phyloP scores from a whole-genome alignment of 2,329 filamentous ascomycete species.

The Hypomyces perniciosus region DNA sequence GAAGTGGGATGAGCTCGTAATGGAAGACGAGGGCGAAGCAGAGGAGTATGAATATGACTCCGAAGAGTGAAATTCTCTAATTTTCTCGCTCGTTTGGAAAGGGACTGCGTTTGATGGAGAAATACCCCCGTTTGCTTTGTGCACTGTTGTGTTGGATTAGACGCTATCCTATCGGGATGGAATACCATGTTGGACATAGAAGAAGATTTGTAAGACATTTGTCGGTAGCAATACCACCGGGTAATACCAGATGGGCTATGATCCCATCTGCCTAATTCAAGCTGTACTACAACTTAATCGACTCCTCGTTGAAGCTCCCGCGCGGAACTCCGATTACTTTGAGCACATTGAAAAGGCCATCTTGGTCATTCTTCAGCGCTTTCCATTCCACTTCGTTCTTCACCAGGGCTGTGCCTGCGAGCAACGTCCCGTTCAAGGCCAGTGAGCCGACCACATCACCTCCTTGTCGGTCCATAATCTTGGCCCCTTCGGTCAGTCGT shows the following conservation, averaged over 20 bases:
- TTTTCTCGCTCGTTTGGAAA: background rate
- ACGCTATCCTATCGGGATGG: background rate
- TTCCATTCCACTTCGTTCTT: conserved; percentile 55
- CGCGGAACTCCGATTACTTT: conserved; percentile 25
- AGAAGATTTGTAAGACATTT: background rate
- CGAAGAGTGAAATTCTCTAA: background rate
- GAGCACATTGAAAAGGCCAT: conserved; percentile 19
- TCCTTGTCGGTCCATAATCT: conserved; percentile 23
- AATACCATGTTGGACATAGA: background rate
- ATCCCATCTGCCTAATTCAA: background rate
- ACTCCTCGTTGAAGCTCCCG: background rate
- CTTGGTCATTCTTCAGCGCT: conserved; percentile 32
- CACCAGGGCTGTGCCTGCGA: conserved; percentile 58
- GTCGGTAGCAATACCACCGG: background rate
- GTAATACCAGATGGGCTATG: background rate
- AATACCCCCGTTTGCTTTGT: background rate
- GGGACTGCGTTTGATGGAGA: background rate
- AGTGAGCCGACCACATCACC: conserved; percentile 36
- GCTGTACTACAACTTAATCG: background rate
- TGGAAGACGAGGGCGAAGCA: background rate
- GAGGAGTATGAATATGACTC: background rate
- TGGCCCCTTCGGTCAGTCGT: conserved; percentile 44
- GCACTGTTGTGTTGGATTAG: background rate
- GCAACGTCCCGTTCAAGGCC: conserved; percentile 55
- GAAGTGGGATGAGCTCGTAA: conserved; percentile 43